These are phyloP conservation scores for Castanea crenata DNA, from an alignment of 306 rosid genomes.

Conservation along the genomic window DNA sequence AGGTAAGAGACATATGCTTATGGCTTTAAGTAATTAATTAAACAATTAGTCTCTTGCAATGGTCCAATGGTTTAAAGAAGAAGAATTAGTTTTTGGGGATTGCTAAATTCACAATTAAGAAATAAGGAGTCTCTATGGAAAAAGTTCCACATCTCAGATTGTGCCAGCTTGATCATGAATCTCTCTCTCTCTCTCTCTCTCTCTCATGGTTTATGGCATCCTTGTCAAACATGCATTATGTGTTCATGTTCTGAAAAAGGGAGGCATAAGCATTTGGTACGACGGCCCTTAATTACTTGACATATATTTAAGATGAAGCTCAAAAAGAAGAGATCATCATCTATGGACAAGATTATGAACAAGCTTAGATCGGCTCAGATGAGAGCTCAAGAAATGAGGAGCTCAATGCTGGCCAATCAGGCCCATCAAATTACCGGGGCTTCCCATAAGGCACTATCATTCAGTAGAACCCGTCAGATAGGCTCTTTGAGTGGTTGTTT, in stretches of 20 bases:
- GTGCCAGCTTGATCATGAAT: no score
- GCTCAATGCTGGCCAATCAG: conserved; percentile 52
- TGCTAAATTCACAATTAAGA: no score
- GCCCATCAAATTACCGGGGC: conserved; percentile 55
- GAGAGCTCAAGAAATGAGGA: conserved; percentile 92
- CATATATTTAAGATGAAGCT: conserved; percentile 75
- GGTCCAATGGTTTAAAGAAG: no score
- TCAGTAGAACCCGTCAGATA: conserved; percentile 55
- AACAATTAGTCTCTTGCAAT: no score
- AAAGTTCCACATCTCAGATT: no score
- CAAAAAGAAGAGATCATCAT: conserved; percentile 86
- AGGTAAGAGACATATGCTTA: no score
- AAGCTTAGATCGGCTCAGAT: conserved; percentile 77
- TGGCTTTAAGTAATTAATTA: no score
- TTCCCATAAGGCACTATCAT: conserved; percentile 51
- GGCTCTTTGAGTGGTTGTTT: conserved; percentile 83
- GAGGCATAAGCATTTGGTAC: conserved; percentile 1
- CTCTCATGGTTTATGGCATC: background rate
- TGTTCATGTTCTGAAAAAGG: background rate
- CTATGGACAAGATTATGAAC: conserved; percentile 95
- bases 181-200: background rate
- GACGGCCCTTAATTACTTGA: background rate
- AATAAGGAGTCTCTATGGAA: no score
- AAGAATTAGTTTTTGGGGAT: no score
- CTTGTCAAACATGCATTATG: background rate